Base-by-base conservation (phyloP, 2,329 filamentous ascomycete species). In the Xylariaceae sp. region DNA sequence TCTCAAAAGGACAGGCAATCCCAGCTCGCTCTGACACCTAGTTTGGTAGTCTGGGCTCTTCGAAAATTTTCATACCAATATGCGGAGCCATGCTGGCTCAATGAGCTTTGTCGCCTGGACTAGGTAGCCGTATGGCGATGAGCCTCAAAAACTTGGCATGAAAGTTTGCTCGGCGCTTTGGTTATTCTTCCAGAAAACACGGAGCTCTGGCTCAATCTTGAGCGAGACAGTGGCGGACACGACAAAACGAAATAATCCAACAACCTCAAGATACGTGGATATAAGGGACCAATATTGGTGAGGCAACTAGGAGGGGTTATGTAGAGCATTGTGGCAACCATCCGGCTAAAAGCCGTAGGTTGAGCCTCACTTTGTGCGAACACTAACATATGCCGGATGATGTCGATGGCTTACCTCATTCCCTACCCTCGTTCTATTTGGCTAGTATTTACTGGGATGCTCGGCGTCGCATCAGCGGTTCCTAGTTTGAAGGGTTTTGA, bases 331-430 rank as follows among this genome's bases (percentile, higher is more conserved):
- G 32, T n/a, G 5, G 35, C 21, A 20, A 43, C 48, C 18, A 45
- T 27, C 20, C 33, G 39, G 24, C 40, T 39, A 24, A 46, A 26
- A 24, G 32, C 62, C 62, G 58, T 57, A 57, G 49, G 56, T 53
- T 54, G 49, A 59, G 54, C 54, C 58, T 52, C 36, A 47, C 16
- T 16, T 36, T 29, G 20, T 26, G 10, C 43, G 33, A 50, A 49
- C 44, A 47, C 53, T 47, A 59, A 52, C 51, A 55, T 47, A 52
- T 59, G 58, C 52, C 44, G 43, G 41, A 48, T 54, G 47, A 55
- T 58, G 53, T 59, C 48, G 53, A 60, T 46, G 55, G 53, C 35
- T 50, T 37, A 41, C 23, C n/a, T 35, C 21, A 13, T 21, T 33
- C 23, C 29, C 21, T 45, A 24, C n/a, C 10, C 21, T n/a, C 26